Evolutionary conservation across 441 rosid genomes (phyloP), one percentile per base, ranked within the genome.

Genomic region (Populus hybrid): DNA sequence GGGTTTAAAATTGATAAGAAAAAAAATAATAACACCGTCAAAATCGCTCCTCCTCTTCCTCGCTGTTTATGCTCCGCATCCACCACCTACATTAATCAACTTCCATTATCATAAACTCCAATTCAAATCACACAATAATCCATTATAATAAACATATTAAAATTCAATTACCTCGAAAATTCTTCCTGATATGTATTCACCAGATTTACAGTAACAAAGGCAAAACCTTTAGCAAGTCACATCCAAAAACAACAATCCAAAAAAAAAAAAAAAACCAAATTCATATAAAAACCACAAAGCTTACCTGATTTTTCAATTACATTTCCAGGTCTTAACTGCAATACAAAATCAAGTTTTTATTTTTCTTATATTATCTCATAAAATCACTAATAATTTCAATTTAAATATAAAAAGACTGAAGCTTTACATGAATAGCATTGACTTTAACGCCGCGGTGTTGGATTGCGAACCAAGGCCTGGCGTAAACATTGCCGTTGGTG

Each of bases 41-140:
- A 91, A 80, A 86, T 82, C 74, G 99, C 98, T 72, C 97, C 95
- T 85, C 99, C 98, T 88, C 99, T 89, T 75, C 99, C 99, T 76
- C 89, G 97, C 74, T 91, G 94, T 80, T 86, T 92, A 82, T 94
- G 99, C 84, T 89, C 95, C 12, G 90, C 87, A 57, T 89, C 92
- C 38, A 95, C 72, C 42, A 93, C 98, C 99, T 93, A 46, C 74
- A 76, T 80, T 6, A 46, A 76, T 59, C 68, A 53, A 64, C 42
- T 68, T 10, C 26, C 5, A 12, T 65, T 81, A 66, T 35, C 69
- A 30, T 73, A 21, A 20, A 26, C 7, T 10, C 34, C 12, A 28
- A 20, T 12, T 46, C 26, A 38, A 4, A 32, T 66, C n/a, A 28
- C n/a, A 16, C 32, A 72, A 12, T 16, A 24, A 21, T 46, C 64